Base-by-base conservation (phyloP, 2,329 filamentous ascomycete genomes). In the Tolypocladium paradoxum region DNA sequence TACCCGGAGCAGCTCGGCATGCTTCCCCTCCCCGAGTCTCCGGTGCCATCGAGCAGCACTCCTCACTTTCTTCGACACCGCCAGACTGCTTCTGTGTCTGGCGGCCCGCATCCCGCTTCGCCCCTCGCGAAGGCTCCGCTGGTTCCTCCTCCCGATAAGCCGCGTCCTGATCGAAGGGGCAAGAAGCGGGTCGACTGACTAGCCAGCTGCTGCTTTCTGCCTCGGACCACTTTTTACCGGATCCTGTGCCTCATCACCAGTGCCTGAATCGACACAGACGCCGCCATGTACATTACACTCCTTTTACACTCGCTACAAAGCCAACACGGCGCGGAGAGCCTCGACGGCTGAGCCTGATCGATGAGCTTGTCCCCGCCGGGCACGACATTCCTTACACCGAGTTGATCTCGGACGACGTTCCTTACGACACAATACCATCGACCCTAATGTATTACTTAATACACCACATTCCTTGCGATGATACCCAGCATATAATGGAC, bases 21-120 rank as follows among this genome's bases (percentile, higher is more conserved):
- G 70, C 68, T 74, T 53, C 71, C 73, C 33, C 65, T 71, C 24
- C 73, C 75, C 53, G 74, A 76, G 60, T 75, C 74, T 43, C 73
- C 73, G 14, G 57, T 72, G 37, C 62, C 70, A 24, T 65, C 64
- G 52, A 64, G 62, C 55, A 61, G 64, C 52, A 59, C 64, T 31
- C 62, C 62, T 31, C 52, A 48, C 20, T 60, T 67, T 55, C 66
- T 68, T 52, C 69, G 71, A 61, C 71, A 75, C 62, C 64, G 71
- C 58, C 64, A 66, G 59, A 67, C 65, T 52, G 56, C 65, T 55
- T 65, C 70, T 51, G 54, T 66, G 58, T 64, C 71, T 57, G 65
- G 67, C 47, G 61, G 58, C 37, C 61, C 66, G 58, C 64, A 71
- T 62, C 59, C 67, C 55, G 61, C 64, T 16, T 70, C 68, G 49